Base-by-base conservation (phyloP, 192 early-diverging fungal genomes). In the Phlyctochytrium arcticum region DNA sequence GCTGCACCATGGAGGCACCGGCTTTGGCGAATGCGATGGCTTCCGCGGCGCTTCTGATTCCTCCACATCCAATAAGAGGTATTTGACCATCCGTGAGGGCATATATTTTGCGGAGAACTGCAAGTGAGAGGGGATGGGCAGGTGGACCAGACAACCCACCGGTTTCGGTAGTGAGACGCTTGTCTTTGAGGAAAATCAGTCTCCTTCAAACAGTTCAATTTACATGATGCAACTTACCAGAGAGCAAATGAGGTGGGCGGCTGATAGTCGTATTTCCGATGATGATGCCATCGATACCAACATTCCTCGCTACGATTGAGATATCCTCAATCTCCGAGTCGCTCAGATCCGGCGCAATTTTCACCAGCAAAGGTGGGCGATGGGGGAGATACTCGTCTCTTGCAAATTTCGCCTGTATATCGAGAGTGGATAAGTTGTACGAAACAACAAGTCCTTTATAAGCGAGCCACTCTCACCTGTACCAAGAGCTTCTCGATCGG, bases 11-110 rank as follows among this genome's bases (percentile, higher is more conserved):
- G 24, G 78, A 81, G 10, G 94, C 94, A 7, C 94, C 94, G 1
- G 94, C 92, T 36, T 74, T 74, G n/a, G 82, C 90, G 71, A 87
- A 93, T 21, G 78, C 84, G 24, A 96, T 46, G 1, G 87, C 92
- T 62, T 96, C 92, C 29, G 85, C 79, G 6, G 83, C 94, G 32
- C 76, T 77, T 19, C 69, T 58, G 56, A 96, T 86, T 48, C 94
- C 94, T 31, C 94, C 94, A 69, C 92, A 94, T 3, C 92, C 94
- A 53, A 96, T 86, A 36, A 96, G 84, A 2, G 90, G 89, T 6
- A 94, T 78, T 27, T 64, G 63, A 17, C 91, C 91, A 31, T 79
- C 68, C 4, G 92, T 95, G 58, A 90, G 77, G 33, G 75, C 64
- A 67, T 93, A 92, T 68, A 95, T 87, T 36, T 80, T 68, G 3